Evolutionary conservation across 1,139 yeast genomes (phyloP), one percentile per base, ranked within the genome.

Genomic region (Chernovozyma aurita): DNA sequence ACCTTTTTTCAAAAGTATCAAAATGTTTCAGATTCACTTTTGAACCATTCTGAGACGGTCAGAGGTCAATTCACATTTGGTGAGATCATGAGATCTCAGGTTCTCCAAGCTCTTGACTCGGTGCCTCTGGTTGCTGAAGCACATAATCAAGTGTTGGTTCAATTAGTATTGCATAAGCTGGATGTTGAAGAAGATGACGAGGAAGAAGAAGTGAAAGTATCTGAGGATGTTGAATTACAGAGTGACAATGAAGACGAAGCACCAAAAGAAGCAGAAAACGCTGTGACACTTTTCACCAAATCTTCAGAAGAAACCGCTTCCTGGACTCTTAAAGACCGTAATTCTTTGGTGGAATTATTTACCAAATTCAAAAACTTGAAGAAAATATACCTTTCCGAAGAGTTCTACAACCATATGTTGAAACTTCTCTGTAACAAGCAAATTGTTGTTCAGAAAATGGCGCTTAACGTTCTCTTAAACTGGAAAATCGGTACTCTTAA

Each of bases 391-490:
- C 65, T 72, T 18, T 65, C 80, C 13, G 73, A 71, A 0, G 70
- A 70, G 29, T 72, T 92, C 8, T 73, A 72, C 42, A 61, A 65
- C 2, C 71, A 78, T 38, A 59, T 82, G 38, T 57, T 85, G 38
- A 63, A 65, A 17, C 61, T 85, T 31, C 62, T 92, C 31, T 75
- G 87, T 9, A 81, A 83, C 53, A 76, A 80, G 46, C 75, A 72
- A 36, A 53, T 73, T 1, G 76, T 75, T 11, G 71, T 83, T 2
- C 97, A 92, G 57, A 78, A 76, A 43, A 59, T 80, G 31, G 94
- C 97, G 0, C 63, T 92, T 35, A 75, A 77, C 40, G 84, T 85
- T 33, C 52, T 92, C n/a, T 59, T 87, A 31, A 78, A 84, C 32
- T 85, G 74, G 69, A 78, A 80, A 43, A 70, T 74, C 39, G 70